Percentiles rank a stretch among this genome's conserved stretches.
These are phyloP conservation scores for Hemileia vastatrix DNA, from an alignment of 1,284 basidiomycete species.

Conservation along the genomic window DNA sequence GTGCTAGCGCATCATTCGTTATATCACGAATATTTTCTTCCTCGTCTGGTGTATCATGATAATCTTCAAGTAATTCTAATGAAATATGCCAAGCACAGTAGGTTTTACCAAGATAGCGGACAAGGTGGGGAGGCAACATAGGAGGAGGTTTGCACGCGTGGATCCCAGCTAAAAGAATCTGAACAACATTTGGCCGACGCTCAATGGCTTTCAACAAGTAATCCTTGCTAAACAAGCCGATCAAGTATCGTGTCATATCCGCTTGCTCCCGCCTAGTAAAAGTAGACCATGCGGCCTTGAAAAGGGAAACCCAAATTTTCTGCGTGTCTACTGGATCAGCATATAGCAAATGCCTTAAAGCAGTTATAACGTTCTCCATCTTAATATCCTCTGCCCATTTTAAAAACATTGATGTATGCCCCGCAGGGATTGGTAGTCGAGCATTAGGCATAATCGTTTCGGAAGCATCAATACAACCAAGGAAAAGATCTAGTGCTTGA, in stretches of 20 bases:
- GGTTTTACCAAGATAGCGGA: constrained; percentile 93
- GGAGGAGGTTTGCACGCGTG: constrained; percentile 75
- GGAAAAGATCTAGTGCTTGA: constrained; percentile 76
- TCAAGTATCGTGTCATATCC: constrained; percentile 80
- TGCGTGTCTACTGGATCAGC: constrained; percentile 69
- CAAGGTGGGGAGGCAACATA: constrained; percentile 81
- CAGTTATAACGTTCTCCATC: constrained; percentile 58
- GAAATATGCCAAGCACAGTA: constrained; percentile 91
- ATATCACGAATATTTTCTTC: constrained; percentile 72
- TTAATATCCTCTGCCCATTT: constrained; percentile 30
- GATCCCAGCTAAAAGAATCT: constrained; percentile 76
- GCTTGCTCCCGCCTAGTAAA: constrained; percentile 76
- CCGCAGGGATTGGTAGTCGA: constrained; percentile 27
- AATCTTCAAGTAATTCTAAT: constrained; percentile 75
- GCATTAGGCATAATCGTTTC: constrained; percentile 38
- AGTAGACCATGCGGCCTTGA: constrained; percentile 79
- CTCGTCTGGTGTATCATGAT: constrained; percentile 58
- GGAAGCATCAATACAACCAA: constrained; percentile 70
- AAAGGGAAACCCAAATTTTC: constrained; percentile 78
- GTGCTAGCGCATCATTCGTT: constrained; percentile 81
- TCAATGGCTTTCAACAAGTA: constrained; percentile 83
- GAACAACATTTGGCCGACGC: constrained; percentile 85
- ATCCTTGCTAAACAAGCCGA: constrained; percentile 82
- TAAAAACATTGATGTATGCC: constrained; percentile 7
- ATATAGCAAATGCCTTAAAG: constrained; percentile 74